Base-by-base conservation (phyloP, 306 rosid genomes). In the Castanea sativa region DNA sequence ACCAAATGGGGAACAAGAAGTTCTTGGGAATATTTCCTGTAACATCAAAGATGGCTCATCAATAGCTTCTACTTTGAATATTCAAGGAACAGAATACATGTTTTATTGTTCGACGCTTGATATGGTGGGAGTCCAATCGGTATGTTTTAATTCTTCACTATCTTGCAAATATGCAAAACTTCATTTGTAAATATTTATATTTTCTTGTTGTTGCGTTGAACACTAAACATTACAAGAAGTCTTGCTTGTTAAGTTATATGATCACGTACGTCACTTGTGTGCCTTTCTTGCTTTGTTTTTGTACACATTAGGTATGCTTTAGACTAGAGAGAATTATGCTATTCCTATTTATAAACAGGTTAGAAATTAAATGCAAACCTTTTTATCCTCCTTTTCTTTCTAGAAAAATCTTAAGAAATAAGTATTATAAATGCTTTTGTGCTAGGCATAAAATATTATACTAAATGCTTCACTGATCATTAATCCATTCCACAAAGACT, bases 71-170 rank as follows among this genome's bases (percentile, higher is more conserved):
- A 49, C 32, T 76, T 83, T 88, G 75, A 79, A 78, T 25, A 86
- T 87, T 80, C 32, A 52, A 11, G 87, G 78, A 58, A 73, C 75
- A 16, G 15, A 73, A 11, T 90, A 85, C 77, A 71, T 63, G 33
- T 53, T 84, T 65, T 72, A 73, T 29, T 88, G 94, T 89, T 49
- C 80, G 64, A 67, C 83, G 33, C 73, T 90, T 65, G 86, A 90
- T 68, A 71, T 83, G 45, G 41, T 87, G 80, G 91, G 90, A 74
- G 81, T 83, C 57, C 80, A 85, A 81, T 83, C 73, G 91, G 95
- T 91, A 85, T 10, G 82, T 81, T 81, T 64, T 82, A 53, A 33
- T 52, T 32, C 53, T 77, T 7, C 13, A 6, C 16, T 12, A 49
- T 49, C 53, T 12, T 2, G 53, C 53, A 49, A 49, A 49, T 49